phyloP scores from a whole-genome alignment of 1,139 yeast species.

The Lodderomyces margitis region DNA sequence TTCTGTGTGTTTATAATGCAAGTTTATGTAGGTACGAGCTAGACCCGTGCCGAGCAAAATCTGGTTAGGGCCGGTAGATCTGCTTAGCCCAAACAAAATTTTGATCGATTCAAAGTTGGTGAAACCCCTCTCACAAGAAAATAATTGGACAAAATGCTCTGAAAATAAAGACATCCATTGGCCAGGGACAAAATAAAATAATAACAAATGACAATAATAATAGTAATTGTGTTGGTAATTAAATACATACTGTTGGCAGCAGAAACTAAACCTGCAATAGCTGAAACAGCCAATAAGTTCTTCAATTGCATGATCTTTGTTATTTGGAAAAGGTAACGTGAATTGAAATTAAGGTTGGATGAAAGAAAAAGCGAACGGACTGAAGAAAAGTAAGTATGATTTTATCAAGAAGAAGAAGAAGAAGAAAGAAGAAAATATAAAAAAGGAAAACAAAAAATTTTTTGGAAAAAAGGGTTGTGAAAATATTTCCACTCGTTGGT shows the following conservation, averaged over 20 bases:
- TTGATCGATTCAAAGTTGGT: too few relatives aligned
- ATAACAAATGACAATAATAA: too few relatives aligned
- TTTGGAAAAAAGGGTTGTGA: not conserved
- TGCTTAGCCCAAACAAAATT: too few relatives aligned
- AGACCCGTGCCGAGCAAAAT: too few relatives aligned
- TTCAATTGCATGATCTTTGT: conserved; percentile 46
- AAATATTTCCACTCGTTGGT: too few relatives aligned
- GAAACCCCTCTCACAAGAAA: conserved; percentile 3
- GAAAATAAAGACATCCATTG: conserved; percentile 2
- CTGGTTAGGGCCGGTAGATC: too few relatives aligned
- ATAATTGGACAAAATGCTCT: not conserved
- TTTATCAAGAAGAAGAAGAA: not conserved
- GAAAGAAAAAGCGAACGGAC: conserved; percentile 4
- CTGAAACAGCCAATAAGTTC: conserved; percentile 44
- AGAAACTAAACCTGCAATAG: conserved; percentile 44
- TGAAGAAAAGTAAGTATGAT: not conserved
- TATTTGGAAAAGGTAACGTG: not conserved
- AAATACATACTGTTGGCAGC: conserved; percentile 51
- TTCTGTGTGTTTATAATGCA: too few relatives aligned
- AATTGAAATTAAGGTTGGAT: not conserved
- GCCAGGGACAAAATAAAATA: too few relatives aligned
- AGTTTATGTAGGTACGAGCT: too few relatives aligned
- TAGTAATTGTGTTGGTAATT: conserved; percentile 2
- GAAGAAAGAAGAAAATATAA: not conserved
- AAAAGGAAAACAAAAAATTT: not conserved